Evolutionary conservation across 2,329 filamentous ascomycete species (phyloP), one percentile per base, ranked within the genome.

Genomic region (Colletotrichum siamense): DNA sequence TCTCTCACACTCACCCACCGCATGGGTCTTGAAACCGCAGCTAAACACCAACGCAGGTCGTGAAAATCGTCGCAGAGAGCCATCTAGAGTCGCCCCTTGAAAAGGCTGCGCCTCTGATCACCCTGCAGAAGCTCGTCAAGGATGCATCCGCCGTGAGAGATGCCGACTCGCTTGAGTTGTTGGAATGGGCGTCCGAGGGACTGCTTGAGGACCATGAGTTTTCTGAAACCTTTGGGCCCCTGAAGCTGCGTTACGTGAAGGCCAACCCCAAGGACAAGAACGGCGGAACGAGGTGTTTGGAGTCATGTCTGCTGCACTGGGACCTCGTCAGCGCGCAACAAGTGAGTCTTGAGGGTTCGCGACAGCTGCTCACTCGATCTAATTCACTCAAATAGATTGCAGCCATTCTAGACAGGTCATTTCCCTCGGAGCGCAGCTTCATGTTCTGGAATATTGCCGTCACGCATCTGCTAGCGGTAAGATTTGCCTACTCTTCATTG

Each of bases 291-390:
- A 84, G 84, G 59, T 91, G 88, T 74, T 83, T 92, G 61, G 86
- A 90, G 78, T 86, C 88, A 10, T 92, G 91, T 78, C 79, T 92
- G 70, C 82, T 88, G 76, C 85, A 90, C 69, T 91, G 89, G 86
- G 91, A 92, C 78, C 85, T 92, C 71, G 84, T 86, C 73, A 90
- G 89, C 79, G 89, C 90, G 3, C 91, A 92, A 81, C 89, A 91
- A 84, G 90, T 91, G 82, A 76, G 81, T 34, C 5, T 24, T 34
- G 6, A 62, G 13, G n/a, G 16, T 10, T 52, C 2, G 74, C 57
- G 18, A 13, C 24, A 15, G 6, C 30, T 24, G 39, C 8, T 30
- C 39, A 15, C 6, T 22, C 16, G 4, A 5, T 28, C 44, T 72
- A 71, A 76, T 49, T 44, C 18, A 15, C 13, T 8, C 22, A 52